Percentiles rank a stretch among this genome's conserved stretches.
These are phyloP conservation scores for Conoideocrella luteorostrata DNA, from an alignment of 2,329 filamentous ascomycete species.

Conservation along the genomic window DNA sequence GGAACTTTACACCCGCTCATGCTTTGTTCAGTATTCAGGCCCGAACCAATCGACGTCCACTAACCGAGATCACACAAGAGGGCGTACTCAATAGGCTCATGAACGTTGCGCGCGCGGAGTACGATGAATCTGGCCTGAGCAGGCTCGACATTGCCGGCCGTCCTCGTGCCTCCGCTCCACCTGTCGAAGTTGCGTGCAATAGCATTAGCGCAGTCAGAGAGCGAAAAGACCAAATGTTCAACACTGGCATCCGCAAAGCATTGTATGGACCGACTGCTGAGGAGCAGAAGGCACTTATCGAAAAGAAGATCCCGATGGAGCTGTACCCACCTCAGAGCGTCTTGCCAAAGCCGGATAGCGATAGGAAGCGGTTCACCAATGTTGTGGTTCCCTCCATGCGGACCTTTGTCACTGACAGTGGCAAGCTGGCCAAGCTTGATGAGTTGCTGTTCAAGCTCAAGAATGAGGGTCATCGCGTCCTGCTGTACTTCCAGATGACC, in stretches of 20 bases:
- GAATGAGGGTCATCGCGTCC: constrained; percentile 83
- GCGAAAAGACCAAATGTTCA: constrained; percentile 72
- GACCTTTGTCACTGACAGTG: constrained; percentile 94
- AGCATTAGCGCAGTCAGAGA: constrained; percentile 61
- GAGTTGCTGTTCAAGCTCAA: constrained; percentile 83
- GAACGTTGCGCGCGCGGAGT: constrained; percentile 65
- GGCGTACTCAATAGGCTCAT: constrained; percentile 69
- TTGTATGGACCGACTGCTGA: constrained; percentile 60
- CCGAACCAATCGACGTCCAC: constrained; percentile 57
- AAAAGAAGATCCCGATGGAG: constrained; percentile 60
- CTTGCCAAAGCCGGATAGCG: constrained; percentile 71
- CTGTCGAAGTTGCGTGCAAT: constrained; percentile 72
- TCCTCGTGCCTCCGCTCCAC: constrained; percentile 76
- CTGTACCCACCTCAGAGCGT: constrained; percentile 58
- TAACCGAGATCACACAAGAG: constrained; percentile 64
- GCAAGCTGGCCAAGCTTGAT: constrained; percentile 90
- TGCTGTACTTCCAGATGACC: constrained; percentile 99
- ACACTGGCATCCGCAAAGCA: constrained; percentile 63
- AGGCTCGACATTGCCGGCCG: constrained; percentile 75
- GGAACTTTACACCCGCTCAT: constrained; percentile 63
- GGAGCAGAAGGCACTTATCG: constrained; percentile 70
- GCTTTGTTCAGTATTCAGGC: constrained; percentile 76
- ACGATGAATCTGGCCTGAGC: constrained; percentile 63
- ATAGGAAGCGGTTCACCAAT: constrained; percentile 80
- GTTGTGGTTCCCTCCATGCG: constrained; percentile 94